Evolutionary conservation across 257 asterid genomes (phyloP).

Genomic region (Solanum lycopersicoides): DNA sequence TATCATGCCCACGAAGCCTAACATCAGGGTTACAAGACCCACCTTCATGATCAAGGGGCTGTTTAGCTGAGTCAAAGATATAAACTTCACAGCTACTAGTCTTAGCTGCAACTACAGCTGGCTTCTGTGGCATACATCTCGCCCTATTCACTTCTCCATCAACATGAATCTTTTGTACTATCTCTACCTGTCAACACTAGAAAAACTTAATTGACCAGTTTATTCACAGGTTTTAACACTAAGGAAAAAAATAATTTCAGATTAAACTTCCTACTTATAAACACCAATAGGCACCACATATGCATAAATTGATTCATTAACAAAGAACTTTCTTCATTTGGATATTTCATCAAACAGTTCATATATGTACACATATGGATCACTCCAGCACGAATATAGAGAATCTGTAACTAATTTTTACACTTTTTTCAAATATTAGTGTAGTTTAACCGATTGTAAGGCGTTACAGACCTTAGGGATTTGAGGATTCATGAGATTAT

Average conservation of each 20-base stretch:
- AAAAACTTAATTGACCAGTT: neutral
- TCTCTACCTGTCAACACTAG: constrained; percentile 46
- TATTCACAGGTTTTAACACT: neutral
- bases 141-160: constrained; percentile 97
- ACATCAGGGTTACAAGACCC: constrained; percentile 63
- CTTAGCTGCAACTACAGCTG: constrained; percentile 76
- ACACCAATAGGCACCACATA: neutral
- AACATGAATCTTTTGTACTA: constrained; percentile 62
- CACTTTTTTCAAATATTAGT: neutral
- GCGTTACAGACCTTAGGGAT: constrained; percentile 46
- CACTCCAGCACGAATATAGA: neutral
- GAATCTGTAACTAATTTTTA: neutral
- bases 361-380: neutral
- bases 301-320: neutral
- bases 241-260: neutral
- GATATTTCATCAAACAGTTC: neutral
- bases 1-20: constrained; percentile 71
- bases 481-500: constrained; percentile 27
- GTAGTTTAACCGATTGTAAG: neutral
- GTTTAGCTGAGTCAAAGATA: constrained; percentile 56
- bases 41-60: constrained; percentile 21
- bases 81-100: constrained; percentile 66
- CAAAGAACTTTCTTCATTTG: neutral
- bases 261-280: neutral
- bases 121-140: constrained; percentile 67